Evolutionary conservation across 2,329 filamentous ascomycete genomes (phyloP), one percentile per base, ranked within the genome.

Genomic region (Hymenoscyphus fraxineus): DNA sequence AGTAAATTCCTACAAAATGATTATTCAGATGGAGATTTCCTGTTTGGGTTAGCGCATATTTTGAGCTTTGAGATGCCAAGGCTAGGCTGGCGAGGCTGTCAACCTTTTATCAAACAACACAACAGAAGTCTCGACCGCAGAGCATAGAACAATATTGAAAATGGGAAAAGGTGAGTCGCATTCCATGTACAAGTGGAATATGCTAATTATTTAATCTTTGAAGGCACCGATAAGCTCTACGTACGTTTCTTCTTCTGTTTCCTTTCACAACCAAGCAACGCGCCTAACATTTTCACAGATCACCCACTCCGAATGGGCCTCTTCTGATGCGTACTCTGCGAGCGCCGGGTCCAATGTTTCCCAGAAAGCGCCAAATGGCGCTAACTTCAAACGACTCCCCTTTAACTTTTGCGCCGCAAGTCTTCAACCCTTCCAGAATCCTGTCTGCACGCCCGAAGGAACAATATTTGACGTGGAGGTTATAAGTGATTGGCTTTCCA

Each of bases 361-460:
- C 60, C 76, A 84, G 75, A 76, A 88, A 79, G 77, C 83, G 73
- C 69, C 80, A 2, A 78, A 78, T 27, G 85, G 86, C 68, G 83
- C 86, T 59, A 84, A 85, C 44, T 98, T 98, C 81, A 92, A 90
- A 74, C 90, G 92, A 57, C 85, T 99, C 1, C 95, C 96, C 38
- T 99, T 96, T 85, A 98, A 97, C 82, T 98, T 95, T 80, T 99
- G 95, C 85, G 92, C 95, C 67, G 88, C 96, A 47, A 96, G 92
- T 66, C 88, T 99, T 40, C 95, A 98, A 75, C 96, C 96, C 7
- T 99, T 97, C 81, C 87, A 89, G 74, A 91, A 97, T 74, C 93
- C 95, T 5, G 95, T 99, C 41, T 99, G 95, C 81, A 98, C 94
- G 0, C 75, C 85, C 3, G 83, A 90, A 54, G 95, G 95, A 61